Percentiles rank a stretch among this genome's conserved stretches.
Conservation (phyloP, 768 basidiomycete genomes). For the Russula virescens region DNA sequence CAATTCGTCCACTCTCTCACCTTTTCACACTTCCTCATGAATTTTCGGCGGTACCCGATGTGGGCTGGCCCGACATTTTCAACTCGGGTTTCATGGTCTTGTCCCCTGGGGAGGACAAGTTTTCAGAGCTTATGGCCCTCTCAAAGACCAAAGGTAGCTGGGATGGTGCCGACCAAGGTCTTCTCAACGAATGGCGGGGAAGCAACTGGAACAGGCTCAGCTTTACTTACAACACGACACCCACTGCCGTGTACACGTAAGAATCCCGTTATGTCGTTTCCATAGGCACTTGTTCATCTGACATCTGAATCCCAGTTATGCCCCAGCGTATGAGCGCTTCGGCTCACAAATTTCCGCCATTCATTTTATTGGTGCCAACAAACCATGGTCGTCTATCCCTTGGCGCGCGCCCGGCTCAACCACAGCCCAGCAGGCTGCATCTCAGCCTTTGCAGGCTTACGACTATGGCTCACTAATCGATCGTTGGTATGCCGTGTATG, state of each 20-base stretch:
- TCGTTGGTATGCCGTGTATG: slow-evolving; percentile 89
- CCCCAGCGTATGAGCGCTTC: slow-evolving; percentile 93
- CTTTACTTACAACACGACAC: slow-evolving; percentile 98
- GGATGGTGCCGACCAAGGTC: slow-evolving; percentile 98
- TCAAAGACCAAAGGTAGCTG: slow-evolving; percentile 79
- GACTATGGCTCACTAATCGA: slow-evolving; percentile 80
- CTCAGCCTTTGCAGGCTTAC: slow-evolving; percentile 47
- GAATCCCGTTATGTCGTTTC: slow-evolving; percentile 30
- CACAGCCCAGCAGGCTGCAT: slow-evolving; percentile 30
- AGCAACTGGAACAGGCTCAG: slow-evolving; percentile 87
- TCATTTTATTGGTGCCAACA: slow-evolving; percentile 94
- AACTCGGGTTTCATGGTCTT: slow-evolving; percentile 95
- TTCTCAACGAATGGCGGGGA: slow-evolving; percentile 93
- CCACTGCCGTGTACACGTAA: slow-evolving; percentile 93
- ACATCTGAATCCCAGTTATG: slow-evolving; percentile 55
- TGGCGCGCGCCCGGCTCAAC: slow-evolving; percentile 57
- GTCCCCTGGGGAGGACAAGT: slow-evolving; percentile 77
- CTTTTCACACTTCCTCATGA: slow-evolving; percentile 79
- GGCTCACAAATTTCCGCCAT: slow-evolving; percentile 81
- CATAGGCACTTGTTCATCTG: slow-evolving; percentile 2
- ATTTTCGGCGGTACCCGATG: slow-evolving; percentile 92
- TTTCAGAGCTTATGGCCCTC: slow-evolving; percentile 62
- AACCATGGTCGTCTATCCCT: slow-evolving; percentile 82
- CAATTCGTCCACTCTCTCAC: slow-evolving; percentile 82
- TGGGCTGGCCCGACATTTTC: slow-evolving; percentile 99